Base-by-base conservation (phyloP, 2,329 filamentous ascomycete genomes). In the Hymenotorrendiella dingleyae region DNA sequence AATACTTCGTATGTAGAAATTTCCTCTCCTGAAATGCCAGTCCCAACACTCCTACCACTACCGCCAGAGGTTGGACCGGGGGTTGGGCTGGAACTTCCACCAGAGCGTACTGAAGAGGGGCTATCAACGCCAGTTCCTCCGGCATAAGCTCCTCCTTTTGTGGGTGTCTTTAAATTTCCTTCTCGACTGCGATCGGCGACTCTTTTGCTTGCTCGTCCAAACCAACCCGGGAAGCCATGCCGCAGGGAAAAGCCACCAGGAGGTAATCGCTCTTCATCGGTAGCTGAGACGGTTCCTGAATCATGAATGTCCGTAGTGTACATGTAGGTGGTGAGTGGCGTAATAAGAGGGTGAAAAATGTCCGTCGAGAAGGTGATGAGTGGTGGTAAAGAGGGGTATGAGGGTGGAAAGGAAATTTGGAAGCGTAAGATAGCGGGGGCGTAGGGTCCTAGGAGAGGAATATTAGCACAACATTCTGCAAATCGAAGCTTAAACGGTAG, bases 301-400 rank as follows among this genome's bases (percentile, higher is more conserved):
- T 81, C 82, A 48, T 85, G 78, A 26, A 84, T 79, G 44, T 84
- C 82, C 48, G 86, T 89, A 30, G 87, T 85, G 68, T 94, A 94
- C 60, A 87, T 93, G 66, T 95, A 94, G 3, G 88, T 95, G n/a
- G 89, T 95, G 48, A 94, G 73, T 27, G 93, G 90, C 6, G 90
- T 89, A 53, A 97, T 82, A 30, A 98, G 73, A 14, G 91, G 91
- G 62, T 98, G 91, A 64, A 97, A 98, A 54, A 97, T 84, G 62
- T 97, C 91, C 54, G 87, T 94, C 34, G 80, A 78, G 64, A 98
- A 95, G 42, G 84, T 91, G 52, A 98, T 79, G 14, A 90, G 72
- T 8, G 93, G 93, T 38, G 91, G 86, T 16, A 86, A 68, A 39
- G 73, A 68, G 10, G 91, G 91, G 62, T 94, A 96, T 28, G 76